A percentile compares a stretch with the other conserved stretches of the same genome.
phyloP scores from a whole-genome alignment of 192 early-diverging fungal genomes.

The Dispira simplex region DNA sequence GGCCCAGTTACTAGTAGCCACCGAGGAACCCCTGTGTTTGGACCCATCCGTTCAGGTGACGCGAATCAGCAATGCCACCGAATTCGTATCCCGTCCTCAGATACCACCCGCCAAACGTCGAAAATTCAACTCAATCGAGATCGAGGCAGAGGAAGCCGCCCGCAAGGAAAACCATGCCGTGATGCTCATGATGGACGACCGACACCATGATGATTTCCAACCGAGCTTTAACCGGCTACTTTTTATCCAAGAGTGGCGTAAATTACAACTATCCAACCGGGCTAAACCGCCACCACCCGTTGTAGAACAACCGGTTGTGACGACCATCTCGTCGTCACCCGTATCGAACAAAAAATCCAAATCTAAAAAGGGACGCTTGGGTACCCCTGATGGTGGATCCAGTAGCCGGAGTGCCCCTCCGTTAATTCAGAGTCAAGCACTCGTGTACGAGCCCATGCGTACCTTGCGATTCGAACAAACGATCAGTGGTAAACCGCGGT shows the following conservation, averaged over 20 bases:
- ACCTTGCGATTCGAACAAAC: conserved; percentile 51
- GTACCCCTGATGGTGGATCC: background rate
- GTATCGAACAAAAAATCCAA: conserved; percentile 15
- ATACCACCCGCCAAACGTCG: conserved; percentile 36
- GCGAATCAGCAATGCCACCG: conserved; percentile 49
- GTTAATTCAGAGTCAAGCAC: conserved; percentile 24
- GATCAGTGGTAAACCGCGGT: conserved; percentile 28
- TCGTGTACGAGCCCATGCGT: conserved; percentile 45
- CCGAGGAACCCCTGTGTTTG: conserved; percentile 46
- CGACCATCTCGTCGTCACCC: background rate
- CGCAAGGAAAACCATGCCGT: conserved; percentile 51
- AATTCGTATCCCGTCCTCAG: conserved; percentile 25
- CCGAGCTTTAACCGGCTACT: conserved; percentile 53
- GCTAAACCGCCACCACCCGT: conserved; percentile 27
- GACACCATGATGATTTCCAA: conserved; percentile 33
- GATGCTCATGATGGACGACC: conserved; percentile 52
- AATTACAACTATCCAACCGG: conserved; percentile 36
- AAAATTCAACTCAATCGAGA: conserved; percentile 56
- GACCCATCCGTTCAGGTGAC: conserved; percentile 54
- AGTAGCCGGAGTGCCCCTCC: background rate
- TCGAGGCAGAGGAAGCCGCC: conserved; percentile 47
- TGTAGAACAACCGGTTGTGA: conserved; percentile 11
- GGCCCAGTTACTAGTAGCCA: conserved; percentile 44
- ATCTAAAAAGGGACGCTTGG: conserved; percentile 19
- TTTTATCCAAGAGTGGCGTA: conserved; percentile 52